These are phyloP conservation scores for Scutellaria minor DNA, from an alignment of 257 asterid genomes.

Conservation along the genomic window DNA sequence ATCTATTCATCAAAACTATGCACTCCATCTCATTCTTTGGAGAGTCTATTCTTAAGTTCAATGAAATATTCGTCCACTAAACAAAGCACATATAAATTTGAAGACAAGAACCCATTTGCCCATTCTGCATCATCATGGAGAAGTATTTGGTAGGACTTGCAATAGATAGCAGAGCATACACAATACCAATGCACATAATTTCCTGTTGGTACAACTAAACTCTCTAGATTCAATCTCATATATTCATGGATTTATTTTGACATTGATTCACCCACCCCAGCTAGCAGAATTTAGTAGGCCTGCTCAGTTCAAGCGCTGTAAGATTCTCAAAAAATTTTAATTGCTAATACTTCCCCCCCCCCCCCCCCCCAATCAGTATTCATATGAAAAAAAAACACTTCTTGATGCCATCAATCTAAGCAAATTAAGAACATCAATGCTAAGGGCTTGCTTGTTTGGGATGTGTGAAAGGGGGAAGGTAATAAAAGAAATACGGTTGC, in stretches of 20 bases:
- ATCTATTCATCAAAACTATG: conserved; percentile 4
- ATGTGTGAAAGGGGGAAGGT: no score
- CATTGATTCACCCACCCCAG: not conserved
- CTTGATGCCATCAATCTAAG: no score
- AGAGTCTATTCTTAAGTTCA: conserved; percentile 2
- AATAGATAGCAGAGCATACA: not conserved
- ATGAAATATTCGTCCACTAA: not conserved
- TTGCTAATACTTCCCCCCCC: no score
- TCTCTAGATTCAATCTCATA: conserved; percentile 11
- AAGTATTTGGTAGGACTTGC: not conserved
- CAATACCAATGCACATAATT: not conserved
- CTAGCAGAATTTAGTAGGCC: no score
- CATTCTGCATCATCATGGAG: not conserved
- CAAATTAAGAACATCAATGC: no score
- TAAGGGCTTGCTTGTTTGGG: no score
- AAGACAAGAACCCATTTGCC: not conserved
- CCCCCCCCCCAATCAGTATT: no score
- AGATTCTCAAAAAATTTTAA: no score
- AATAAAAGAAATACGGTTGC: no score
- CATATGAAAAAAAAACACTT: no score
- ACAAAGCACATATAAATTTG: not conserved
- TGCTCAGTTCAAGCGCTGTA: no score
- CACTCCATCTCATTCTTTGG: not conserved
- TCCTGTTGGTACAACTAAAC: not conserved
- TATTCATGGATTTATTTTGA: conserved; percentile 4